phyloP scores from a whole-genome alignment of 306 rosid species.

The Alnus glutinosa region DNA sequence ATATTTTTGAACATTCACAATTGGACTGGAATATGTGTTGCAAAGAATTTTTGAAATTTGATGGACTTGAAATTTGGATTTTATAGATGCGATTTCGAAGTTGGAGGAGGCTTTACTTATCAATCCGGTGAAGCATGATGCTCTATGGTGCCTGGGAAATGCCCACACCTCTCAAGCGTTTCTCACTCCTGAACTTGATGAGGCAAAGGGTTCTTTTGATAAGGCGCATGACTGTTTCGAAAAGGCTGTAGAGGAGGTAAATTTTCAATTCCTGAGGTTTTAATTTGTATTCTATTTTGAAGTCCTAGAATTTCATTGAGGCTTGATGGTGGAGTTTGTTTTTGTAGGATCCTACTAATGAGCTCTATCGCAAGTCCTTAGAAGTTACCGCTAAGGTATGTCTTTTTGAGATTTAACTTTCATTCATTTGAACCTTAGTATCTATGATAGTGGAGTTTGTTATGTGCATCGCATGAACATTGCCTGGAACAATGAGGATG shows the following conservation, averaged over 20 bases:
- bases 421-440: slow-evolving; percentile 1
- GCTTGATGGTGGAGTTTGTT: slow-evolving; percentile 27
- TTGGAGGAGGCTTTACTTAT: slow-evolving; percentile 74
- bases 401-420: slow-evolving; percentile 4
- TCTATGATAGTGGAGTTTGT: neutral
- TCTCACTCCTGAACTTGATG: slow-evolving; percentile 57
- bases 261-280: neutral
- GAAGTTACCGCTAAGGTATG: slow-evolving; percentile 68
- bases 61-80: neutral
- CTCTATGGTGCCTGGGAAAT: slow-evolving; percentile 76
- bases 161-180: slow-evolving; percentile 62
- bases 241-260: slow-evolving; percentile 62
- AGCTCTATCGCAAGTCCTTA: slow-evolving; percentile 68
- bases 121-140: slow-evolving; percentile 62
- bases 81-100: slow-evolving; percentile 59
- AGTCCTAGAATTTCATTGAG: neutral
- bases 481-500: neutral
- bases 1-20: neutral
- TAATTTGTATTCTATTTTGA: neutral
- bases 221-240: slow-evolving; percentile 62
- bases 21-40: slow-evolving; percentile 2
- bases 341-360: slow-evolving; percentile 74
- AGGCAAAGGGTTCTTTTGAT: slow-evolving; percentile 60
- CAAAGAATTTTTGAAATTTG: neutral
- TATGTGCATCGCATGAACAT: neutral